Conservation (phyloP, 192 early-diverging fungal species). For the Linderina pennispora region DNA sequence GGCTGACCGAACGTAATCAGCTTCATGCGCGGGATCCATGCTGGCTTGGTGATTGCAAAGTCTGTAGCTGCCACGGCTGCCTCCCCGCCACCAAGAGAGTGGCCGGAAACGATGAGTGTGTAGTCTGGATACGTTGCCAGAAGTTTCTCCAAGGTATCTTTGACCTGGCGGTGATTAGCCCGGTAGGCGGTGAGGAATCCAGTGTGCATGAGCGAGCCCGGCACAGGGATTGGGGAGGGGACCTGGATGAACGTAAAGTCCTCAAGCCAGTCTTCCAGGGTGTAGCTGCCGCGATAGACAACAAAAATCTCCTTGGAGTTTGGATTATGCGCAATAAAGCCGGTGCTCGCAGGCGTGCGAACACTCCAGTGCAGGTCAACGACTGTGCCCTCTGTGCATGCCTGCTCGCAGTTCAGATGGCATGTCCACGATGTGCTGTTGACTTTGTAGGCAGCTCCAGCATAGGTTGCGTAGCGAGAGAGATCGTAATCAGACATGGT, state of each 20-base stretch:
- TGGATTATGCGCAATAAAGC: neutral
- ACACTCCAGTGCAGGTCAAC: neutral
- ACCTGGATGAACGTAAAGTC: neutral
- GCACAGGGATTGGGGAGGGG: neutral
- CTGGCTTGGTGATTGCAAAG: neutral
- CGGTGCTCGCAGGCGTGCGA: neutral
- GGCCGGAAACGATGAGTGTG: conserved; percentile 4
- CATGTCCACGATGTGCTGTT: neutral
- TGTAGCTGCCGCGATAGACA: neutral
- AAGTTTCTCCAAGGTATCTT: neutral
- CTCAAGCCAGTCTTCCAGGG: neutral
- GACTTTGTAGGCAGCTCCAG: neutral
- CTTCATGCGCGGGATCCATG: neutral
- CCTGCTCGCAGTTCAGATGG: neutral
- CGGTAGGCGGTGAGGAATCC: conserved; percentile 4
- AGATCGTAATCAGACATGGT: neutral
- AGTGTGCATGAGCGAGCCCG: conserved; percentile 1
- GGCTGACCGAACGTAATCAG: conserved; percentile 5
- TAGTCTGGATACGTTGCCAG: conserved; percentile 5
- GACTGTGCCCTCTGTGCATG: neutral
- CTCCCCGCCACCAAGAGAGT: conserved; percentile 5
- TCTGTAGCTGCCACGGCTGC: conserved; percentile 6
- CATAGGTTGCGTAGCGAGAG: neutral
- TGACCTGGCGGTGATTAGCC: neutral
- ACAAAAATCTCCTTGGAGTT: neutral